Evolutionary conservation across 371 early-diverging fungal genomes (phyloP), one percentile per base, ranked within the genome.

Genomic region (Mortierella sp.): DNA sequence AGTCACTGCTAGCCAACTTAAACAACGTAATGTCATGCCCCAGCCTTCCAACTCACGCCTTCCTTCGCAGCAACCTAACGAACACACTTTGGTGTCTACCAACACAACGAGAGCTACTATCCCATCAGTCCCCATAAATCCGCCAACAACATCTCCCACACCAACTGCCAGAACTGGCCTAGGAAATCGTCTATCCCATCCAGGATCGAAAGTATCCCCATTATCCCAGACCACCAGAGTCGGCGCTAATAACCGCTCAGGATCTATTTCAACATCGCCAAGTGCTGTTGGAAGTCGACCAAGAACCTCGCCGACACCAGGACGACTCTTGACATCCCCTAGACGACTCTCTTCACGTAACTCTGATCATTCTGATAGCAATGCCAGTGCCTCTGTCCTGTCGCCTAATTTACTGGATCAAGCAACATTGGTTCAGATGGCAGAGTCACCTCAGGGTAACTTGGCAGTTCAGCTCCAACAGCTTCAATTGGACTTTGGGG

Each of bases 1-100:
- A 24, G 84, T 91, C 77, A 88, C 90, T 0, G 90, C 91, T 14
- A 81, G 77, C n/a, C 91, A 91, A 30, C 84, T 91, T 9, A 85
- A 86, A 11, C 90, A 90, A 64, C 85, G 84, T 20, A 81, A 84
- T 49, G 59, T 57, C 58, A 62, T 61, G 59, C 83, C 75, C 26
- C 84, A 78, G n/a, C 64, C 76, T 9, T 59, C 73, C 20, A 64
- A 57, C 55, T 66, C 77, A 8, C 71, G 68, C 11, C 68, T 60
- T 12, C 8, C 66, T 14, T 54, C 51, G 26, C 65, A 65, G 20
- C 66, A 58, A 14, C 59, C 70, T 20, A 61, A 62, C 22, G 66
- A 70, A 10, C 51, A 22, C 8, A 18, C 64, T 24, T 20, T 30
- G 45, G 69, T 61, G 22, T 68, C 75, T 2, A 58, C 66, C 4